These are phyloP conservation scores for Nyctanthes arbortristis DNA, from an alignment of 257 asterid genomes.

Conservation along the genomic window DNA sequence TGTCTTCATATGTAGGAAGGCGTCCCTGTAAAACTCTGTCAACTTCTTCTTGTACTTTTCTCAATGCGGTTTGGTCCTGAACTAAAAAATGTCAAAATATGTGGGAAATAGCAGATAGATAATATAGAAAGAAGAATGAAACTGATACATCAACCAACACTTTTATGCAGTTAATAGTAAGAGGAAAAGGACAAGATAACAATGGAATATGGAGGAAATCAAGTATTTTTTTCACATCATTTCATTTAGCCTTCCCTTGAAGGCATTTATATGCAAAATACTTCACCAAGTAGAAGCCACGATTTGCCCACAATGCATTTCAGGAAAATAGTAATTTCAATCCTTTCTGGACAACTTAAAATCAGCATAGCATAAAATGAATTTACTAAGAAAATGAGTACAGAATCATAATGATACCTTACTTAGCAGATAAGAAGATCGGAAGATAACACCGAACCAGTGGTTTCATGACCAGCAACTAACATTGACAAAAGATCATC, in stretches of 20 bases:
- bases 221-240: too few relatives aligned
- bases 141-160: neutral
- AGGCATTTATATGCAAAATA: too few relatives aligned
- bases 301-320: neutral
- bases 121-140: neutral
- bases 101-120: conserved; percentile 15
- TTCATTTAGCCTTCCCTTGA: neutral
- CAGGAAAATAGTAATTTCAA: neutral
- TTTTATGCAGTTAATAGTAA: neutral
- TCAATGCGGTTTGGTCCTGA: conserved; percentile 68
- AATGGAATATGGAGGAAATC: too few relatives aligned
- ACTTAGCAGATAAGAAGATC: conserved; percentile 86
- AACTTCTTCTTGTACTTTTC: conserved; percentile 89
- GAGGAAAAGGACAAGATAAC: too few relatives aligned
- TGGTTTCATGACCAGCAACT: conserved; percentile 99
- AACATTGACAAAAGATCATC: conserved; percentile 97
- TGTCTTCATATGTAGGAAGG: conserved; percentile 79
- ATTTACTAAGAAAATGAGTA: conserved; percentile 12
- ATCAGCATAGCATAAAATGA: neutral
- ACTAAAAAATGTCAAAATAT: conserved; percentile 14
- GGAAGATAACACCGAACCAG: conserved; percentile 95
- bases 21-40: conserved; percentile 78
- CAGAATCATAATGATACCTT: conserved; percentile 51
- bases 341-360: neutral
- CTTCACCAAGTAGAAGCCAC: neutral